Evolutionary conservation across 1,139 yeast species (phyloP).

Genomic region (Kazachstania sp.): DNA sequence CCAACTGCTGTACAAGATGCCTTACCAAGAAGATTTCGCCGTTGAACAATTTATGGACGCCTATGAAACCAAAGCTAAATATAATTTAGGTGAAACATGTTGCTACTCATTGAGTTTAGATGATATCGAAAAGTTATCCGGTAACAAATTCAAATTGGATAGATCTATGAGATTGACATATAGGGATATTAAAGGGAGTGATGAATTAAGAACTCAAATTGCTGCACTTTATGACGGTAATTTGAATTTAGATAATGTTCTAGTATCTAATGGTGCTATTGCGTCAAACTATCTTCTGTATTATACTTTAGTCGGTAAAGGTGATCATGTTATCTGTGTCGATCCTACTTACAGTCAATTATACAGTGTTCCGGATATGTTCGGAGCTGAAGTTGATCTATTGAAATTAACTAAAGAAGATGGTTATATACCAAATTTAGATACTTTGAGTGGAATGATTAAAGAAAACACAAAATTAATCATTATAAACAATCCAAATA

Average conservation of each 20-base stretch:
- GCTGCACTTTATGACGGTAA: constrained; percentile 35
- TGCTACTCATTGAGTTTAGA: constrained; percentile 39
- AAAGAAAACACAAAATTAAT: constrained; percentile 38
- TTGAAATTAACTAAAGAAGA: constrained; percentile 34
- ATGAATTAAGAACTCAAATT: constrained; percentile 34
- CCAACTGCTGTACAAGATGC: constrained; percentile 23
- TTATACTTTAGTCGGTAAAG: constrained; percentile 40
- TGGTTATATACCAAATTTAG: constrained; percentile 35
- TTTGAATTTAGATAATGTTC: constrained; percentile 26
- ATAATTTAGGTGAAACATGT: constrained; percentile 51
- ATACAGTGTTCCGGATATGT: constrained; percentile 42
- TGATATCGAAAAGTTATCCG: constrained; percentile 34
- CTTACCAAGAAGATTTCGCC: constrained; percentile 39
- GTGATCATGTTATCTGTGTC: constrained; percentile 44
- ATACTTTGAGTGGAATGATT: constrained; percentile 30
- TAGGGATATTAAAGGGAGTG: constrained; percentile 44
- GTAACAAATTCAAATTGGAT: constrained; percentile 23
- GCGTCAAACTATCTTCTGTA: constrained; percentile 47
- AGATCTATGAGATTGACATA: constrained; percentile 34
- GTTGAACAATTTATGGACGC: constrained; percentile 54
- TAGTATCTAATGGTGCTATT: constrained; percentile 51
- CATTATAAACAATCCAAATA: constrained; percentile 47
- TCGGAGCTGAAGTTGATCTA: constrained; percentile 39
- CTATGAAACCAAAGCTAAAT: constrained; percentile 36
- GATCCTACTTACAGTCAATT: constrained; percentile 50